These are phyloP conservation scores for Botrytis galanthina DNA, from an alignment of 2,329 filamentous ascomycete genomes.

Conservation along the genomic window DNA sequence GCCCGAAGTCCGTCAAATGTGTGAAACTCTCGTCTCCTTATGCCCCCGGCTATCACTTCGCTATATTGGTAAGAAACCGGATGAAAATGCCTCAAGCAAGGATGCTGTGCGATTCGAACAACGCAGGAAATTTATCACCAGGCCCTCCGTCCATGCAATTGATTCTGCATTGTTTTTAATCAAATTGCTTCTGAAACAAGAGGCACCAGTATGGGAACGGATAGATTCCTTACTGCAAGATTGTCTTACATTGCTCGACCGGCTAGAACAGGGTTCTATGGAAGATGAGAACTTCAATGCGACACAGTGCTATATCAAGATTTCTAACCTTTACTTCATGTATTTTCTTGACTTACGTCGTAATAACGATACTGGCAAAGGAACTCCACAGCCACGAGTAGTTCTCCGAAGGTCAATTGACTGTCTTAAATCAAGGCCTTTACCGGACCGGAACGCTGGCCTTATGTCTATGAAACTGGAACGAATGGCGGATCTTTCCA, in stretches of 20 bases:
- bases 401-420: conserved; percentile 64
- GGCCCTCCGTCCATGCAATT: conserved; percentile 55
- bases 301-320: conserved; percentile 58
- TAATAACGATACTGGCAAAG: conserved; percentile 43
- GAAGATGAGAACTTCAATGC: conserved; percentile 36
- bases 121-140: conserved; percentile 47
- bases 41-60: conserved; percentile 59
- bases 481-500: conserved; percentile 61
- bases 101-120: conserved; percentile 61
- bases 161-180: conserved; percentile 58
- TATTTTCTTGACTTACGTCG: conserved; percentile 54
- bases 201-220: conserved; percentile 50
- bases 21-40: conserved; percentile 56
- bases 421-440: conserved; percentile 53
- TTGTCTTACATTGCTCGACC: conserved; percentile 52
- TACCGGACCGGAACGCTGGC: conserved; percentile 56
- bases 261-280: conserved; percentile 42
- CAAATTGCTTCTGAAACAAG: conserved; percentile 52
- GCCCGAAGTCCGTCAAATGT: conserved; percentile 39
- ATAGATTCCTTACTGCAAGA: conserved; percentile 59
- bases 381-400: conserved; percentile 47
- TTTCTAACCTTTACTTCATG: conserved; percentile 71
- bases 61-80: conserved; percentile 60
- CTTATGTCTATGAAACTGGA: conserved; percentile 65
- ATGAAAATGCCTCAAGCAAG: conserved; percentile 52